Evolutionary conservation across 2,329 filamentous ascomycete species (phyloP), one percentile per base, ranked within the genome.

Genomic region (Helotiales sp.): DNA sequence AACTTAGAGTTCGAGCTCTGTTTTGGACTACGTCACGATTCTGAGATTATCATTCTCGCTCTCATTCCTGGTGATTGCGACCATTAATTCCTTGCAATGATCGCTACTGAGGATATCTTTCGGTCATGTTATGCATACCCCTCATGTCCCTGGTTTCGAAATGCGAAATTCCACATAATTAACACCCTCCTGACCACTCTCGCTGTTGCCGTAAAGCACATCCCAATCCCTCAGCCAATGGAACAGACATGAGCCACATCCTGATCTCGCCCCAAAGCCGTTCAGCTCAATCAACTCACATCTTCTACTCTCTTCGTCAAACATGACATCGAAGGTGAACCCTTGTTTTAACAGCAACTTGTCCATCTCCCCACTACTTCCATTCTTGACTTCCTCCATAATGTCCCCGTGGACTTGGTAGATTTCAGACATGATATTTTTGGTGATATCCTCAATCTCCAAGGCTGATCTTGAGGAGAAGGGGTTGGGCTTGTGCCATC

Each of bases 221-320:
- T 66, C 63, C 3, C 67, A 66, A 63, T 79, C 74, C 8, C 62
- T 67, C 0, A 76, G 62, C 77, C 76, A 80, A 13, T 79, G 73
- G 58, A 78, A 81, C 25, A 80, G 63, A 61, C 75, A 79, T 25
- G 73, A 75, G 7, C 78, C 76, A 66, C 76, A 79, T 3, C 71
- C 72, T 22, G 74, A 76, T 60, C 74, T 69, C 1, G 71, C 72
- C 0, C 77, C 77, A 63, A 79, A 80, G 1, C 71, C 72, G 54
- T 79, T 79, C 33, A 79, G 65, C 63, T 80, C 75, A 13, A 80
- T 70, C n/a, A 79, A 63, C 9, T 24, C 10, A 65, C 46, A 55
- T 5, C 24, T 55, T 1, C 61, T 55, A 0, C 52, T 53, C 2
- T 65, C 60, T 34, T 74, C 67, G 25, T 75, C 67, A 47, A 72